These are phyloP conservation scores for Ascochyta pisi DNA, from an alignment of 2,329 filamentous ascomycete species.

Conservation along the genomic window DNA sequence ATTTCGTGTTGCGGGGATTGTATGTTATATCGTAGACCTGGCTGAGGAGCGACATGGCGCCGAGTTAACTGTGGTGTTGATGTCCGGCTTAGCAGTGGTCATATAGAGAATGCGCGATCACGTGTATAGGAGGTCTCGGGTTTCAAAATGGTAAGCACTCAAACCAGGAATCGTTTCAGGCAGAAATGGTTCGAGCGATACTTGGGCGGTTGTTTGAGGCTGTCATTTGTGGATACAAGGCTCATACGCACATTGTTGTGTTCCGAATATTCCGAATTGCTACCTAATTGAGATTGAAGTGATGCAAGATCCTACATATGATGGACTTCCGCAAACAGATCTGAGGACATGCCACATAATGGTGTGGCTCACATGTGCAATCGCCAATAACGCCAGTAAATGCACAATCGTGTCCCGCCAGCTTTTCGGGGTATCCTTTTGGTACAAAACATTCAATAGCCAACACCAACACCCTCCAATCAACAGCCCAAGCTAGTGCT, in stretches of 20 bases:
- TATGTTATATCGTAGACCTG: constrained; percentile 51
- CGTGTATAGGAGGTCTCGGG: constrained; percentile 27
- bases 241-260: background rate
- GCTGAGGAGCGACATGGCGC: constrained; percentile 44
- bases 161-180: constrained; percentile 39
- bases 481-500: constrained; percentile 9
- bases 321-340: background rate
- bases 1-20: constrained; percentile 65
- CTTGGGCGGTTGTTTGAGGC: constrained; percentile 19
- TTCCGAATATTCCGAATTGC: background rate
- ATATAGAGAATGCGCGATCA: constrained; percentile 34
- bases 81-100: constrained; percentile 20
- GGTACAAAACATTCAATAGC: background rate
- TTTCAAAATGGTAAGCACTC: constrained; percentile 34
- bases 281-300: background rate
- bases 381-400: constrained; percentile 10
- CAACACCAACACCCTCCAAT: background rate
- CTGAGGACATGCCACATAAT: background rate
- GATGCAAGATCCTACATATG: background rate
- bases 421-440: constrained; percentile 16
- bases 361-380: background rate
- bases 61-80: constrained; percentile 18
- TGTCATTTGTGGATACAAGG: background rate
- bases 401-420: background rate
- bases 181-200: constrained; percentile 27